These are phyloP conservation scores for Rhodotorula glutinis DNA, from an alignment of 1,284 basidiomycete species.

Conservation along the genomic window DNA sequence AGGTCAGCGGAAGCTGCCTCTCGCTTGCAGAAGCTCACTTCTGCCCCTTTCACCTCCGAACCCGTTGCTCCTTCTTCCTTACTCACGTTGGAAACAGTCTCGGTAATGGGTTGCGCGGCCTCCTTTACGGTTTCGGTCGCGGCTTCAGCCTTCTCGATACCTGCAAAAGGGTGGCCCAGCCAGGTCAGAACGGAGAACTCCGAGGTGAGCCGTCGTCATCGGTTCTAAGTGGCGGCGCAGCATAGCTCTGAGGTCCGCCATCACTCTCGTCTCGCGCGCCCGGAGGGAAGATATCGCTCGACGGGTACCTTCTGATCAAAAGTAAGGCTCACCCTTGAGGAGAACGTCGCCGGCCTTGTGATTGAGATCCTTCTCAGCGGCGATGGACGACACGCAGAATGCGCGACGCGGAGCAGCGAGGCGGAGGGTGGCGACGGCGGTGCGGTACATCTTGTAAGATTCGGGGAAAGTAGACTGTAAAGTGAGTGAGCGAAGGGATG, in stretches of 20 bases:
- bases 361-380: constrained; percentile 12
- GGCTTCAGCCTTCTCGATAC: constrained; percentile 9
- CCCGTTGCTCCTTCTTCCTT: too few species aligned
- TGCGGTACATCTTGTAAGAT: constrained; percentile 1
- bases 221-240: too few species aligned
- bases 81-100: constrained; percentile 17
- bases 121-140: constrained; percentile 19
- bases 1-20: not conserved
- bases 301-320: too few species aligned
- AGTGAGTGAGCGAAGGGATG: not conserved
- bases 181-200: not conserved
- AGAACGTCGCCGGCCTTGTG: constrained; percentile 7
- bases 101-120: constrained; percentile 5
- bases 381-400: not conserved
- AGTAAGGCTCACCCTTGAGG: not conserved
- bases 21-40: too few species aligned
- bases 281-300: too few species aligned
- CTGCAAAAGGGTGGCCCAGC: not conserved
- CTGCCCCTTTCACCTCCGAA: too few species aligned
- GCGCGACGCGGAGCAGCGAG: constrained; percentile 15
- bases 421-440: constrained; percentile 18
- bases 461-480: not conserved
- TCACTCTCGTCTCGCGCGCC: too few species aligned
- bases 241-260: too few species aligned
- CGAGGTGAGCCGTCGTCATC: not conserved